Evolutionary conservation across 2,329 filamentous ascomycete species (phyloP).

Genomic region (Verticillium klebahnii): DNA sequence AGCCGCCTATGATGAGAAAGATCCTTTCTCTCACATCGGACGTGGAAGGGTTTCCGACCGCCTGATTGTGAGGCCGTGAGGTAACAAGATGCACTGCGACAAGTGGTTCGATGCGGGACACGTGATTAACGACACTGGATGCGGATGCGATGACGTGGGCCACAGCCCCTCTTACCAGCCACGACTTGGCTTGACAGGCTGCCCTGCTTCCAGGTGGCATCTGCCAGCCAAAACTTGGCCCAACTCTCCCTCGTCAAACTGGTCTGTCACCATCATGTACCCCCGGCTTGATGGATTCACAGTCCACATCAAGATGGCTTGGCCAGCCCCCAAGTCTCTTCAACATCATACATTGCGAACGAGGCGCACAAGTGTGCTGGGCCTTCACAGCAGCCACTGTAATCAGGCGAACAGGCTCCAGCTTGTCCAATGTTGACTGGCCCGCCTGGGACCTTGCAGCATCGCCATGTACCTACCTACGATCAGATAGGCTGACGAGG

Average conservation of each 20-base stretch:
- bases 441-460: neutral
- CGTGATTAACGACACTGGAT: neutral
- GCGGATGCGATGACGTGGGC: slow-evolving; percentile 8
- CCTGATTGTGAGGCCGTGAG: too few relatives aligned
- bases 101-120: neutral
- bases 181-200: neutral
- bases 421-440: neutral
- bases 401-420: neutral
- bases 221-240: neutral
- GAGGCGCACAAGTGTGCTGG: neutral
- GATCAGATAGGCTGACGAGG: neutral
- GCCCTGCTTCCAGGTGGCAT: neutral
- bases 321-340: neutral
- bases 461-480: neutral
- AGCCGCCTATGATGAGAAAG: too few relatives aligned
- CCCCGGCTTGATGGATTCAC: neutral
- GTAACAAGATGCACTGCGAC: too few relatives aligned
- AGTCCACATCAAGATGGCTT: neutral
- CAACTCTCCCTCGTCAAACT: neutral
- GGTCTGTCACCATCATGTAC: neutral
- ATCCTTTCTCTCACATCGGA: too few relatives aligned
- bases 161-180: neutral
- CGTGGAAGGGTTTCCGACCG: too few relatives aligned
- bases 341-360: neutral
- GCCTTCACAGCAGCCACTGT: neutral